Base-by-base conservation (phyloP, 2,329 filamentous ascomycete genomes). In the Didymella lethalis region DNA sequence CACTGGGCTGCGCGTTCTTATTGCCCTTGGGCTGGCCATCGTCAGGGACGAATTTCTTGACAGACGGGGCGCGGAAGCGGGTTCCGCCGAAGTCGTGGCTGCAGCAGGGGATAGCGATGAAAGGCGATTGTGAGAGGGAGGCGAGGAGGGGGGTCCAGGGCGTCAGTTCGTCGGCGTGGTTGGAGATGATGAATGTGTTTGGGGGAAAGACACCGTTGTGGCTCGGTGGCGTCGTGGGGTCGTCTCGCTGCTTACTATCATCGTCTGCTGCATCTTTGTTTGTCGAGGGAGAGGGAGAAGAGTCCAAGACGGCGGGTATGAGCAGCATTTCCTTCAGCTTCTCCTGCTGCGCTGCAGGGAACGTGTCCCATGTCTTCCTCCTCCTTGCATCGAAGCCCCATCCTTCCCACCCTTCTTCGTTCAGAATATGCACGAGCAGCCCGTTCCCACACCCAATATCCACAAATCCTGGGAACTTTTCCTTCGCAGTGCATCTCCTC, bases 361-460 rank as follows among this genome's bases (percentile, higher is more conserved):
- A 97, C 16, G 85, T 87, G 1, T 79, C 79, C 95, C 95, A 99
- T 0, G 92, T 94, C 72, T 92, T 96, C 52, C 95, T 86, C 38
- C 80, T 79, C n/a, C 93, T 84, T 0, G 93, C 95, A 75, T 99
- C 95, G 70, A 98, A 97, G 0, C 95, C 95, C 86, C 90, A 96
- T 23, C 95, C 95, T 0, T 74, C 67, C 76, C 92, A 98, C 11
- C 93, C 93, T 78, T 98, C 93, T 59, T 84, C 80, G 14, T 88
- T 83, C 4, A 99, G 84, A 36, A 99, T 86, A 72, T 96, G 86
- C 7, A 96, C 91, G 1, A 99, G 84, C 3, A 99, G 82, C 0
- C 95, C 95, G 71, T 98, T 99, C 2, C 95, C 95, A 73, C 95
- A 98, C 5, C 94, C 95, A 45, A 99, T 92, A 71, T 99, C 95